Base-by-base conservation (phyloP, 441 rosid genomes). In the Dalechampia spathulata region DNA sequence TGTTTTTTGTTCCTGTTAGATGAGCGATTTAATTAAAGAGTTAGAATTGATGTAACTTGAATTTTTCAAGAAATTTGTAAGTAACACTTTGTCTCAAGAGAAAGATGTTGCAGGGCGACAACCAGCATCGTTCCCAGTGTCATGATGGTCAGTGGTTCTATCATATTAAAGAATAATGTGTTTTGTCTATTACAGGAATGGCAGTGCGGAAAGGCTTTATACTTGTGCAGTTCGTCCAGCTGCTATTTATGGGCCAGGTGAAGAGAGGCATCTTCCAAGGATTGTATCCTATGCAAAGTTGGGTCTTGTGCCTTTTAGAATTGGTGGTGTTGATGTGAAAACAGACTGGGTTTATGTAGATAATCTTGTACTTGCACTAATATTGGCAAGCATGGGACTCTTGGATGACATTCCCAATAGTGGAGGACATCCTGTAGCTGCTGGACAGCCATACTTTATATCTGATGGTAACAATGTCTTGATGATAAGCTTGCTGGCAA, bases 161-260 rank as follows among this genome's bases (percentile, higher is more conserved):
- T 54, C 4, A 19, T 19, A 19, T 54, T 17, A 45, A 52, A 44
- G 59, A 56, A 15, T 23, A 27, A 22, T 25, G 43, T 37, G 60
- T 55, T 9, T 36, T 32, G 56, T 56, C 10, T 69, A 41, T n/a
- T 62, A 37, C 36, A 77, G 81, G 74, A 75, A 81, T 69, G 72
- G 72, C 61, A 76, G 57, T 0, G 76, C 82, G n/a, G 79, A 82
- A 56, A 52, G 70, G 57, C 74, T 89, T 41, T 85, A 82, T 55
- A 83, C 99, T 0, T 89, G 96, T 72, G 90, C 92, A 0, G 53
- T 92, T 40, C 96, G 97, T 56, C 97, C 97, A 30, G 97, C 96
- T 48, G 96, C 96, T 49, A 86, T 92, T 39, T 89, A 92, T 60
- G 97, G 97, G 58, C 99, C 90, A 0, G 96, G 99, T 6, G 96